Evolutionary conservation across 2,329 filamentous ascomycete genomes (phyloP).

Genomic region (Dothidotthia symphoricarpi): DNA sequence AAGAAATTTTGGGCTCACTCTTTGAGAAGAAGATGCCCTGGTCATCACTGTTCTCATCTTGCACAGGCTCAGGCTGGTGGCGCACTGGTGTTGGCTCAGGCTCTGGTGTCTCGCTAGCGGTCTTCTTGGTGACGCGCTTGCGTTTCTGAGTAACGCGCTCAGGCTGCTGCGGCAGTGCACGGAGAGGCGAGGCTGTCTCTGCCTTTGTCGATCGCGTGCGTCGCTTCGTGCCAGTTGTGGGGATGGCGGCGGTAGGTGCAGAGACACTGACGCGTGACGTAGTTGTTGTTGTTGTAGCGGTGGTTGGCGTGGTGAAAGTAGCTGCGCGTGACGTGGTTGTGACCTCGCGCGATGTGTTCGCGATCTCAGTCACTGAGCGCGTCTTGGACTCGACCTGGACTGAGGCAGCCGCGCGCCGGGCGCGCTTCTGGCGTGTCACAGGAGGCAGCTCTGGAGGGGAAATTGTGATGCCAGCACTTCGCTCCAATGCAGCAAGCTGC

Average conservation of each 20-base stretch:
- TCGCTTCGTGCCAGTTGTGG: constrained; percentile 13
- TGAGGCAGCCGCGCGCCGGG: constrained; percentile 12
- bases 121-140: constrained; percentile 7
- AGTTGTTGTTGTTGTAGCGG: background rate
- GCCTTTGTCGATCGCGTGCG: constrained; percentile 14
- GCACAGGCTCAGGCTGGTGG: constrained; percentile 4
- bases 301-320: constrained; percentile 3
- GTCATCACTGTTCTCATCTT: constrained; percentile 17
- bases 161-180: constrained; percentile 12
- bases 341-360: constrained; percentile 5
- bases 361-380: constrained; percentile 6
- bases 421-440: constrained; percentile 12
- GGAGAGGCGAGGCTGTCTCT: constrained; percentile 16
- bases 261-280: constrained; percentile 1
- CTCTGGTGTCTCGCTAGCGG: constrained; percentile 9
- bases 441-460: constrained; percentile 8
- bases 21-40: constrained; percentile 21
- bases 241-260: constrained; percentile 7
- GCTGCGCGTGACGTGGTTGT: constrained; percentile 13
- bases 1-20: constrained; percentile 15
- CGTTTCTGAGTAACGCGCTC: constrained; percentile 8
- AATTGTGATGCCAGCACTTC: constrained; percentile 4
- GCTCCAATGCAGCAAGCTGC: constrained; percentile 6
- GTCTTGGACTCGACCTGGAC: constrained; percentile 9
- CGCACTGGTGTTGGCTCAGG: constrained; percentile 3